phyloP scores from a whole-genome alignment of 1,284 basidiomycete genomes.

The Mycocalia duriaeana region DNA sequence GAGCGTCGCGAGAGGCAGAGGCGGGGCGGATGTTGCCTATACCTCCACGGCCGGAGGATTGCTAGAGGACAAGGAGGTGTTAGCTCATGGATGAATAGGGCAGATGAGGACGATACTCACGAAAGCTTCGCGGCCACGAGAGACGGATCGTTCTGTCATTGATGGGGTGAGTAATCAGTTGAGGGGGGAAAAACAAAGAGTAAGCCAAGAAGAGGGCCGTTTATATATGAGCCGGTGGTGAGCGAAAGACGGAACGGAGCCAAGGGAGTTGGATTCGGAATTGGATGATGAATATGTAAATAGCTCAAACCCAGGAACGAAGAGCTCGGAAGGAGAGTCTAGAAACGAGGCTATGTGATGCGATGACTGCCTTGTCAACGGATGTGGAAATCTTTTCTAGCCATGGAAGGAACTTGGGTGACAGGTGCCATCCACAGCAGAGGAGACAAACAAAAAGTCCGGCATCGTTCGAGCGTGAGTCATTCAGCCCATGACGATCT shows the following conservation, averaged over 20 bases:
- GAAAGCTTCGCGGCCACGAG: constrained; percentile 37
- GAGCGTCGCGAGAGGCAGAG: constrained; percentile 37
- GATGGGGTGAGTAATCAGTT: neutral
- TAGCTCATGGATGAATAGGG: neutral
- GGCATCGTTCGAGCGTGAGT: neutral
- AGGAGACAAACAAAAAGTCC: neutral
- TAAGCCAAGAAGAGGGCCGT: too few relatives aligned
- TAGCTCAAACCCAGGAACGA: neutral
- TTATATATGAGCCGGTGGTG: too few relatives aligned
- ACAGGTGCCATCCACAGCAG: too few relatives aligned
- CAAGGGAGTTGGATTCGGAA: neutral
- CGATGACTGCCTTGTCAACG: too few relatives aligned
- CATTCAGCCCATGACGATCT: neutral
- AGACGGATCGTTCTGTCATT: constrained; percentile 32
- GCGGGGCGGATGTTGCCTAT: constrained; percentile 57
- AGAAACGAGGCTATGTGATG: too few relatives aligned
- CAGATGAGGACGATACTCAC: constrained; percentile 20
- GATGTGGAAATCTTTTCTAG: too few relatives aligned
- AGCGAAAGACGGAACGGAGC: neutral
- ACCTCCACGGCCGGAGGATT: constrained; percentile 64
- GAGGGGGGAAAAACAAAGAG: neutral
- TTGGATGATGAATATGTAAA: neutral
- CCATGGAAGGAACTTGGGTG: too few relatives aligned
- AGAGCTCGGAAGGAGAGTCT: neutral
- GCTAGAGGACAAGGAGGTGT: constrained; percentile 22